Evolutionary conservation across 2,329 filamentous ascomycete species (phyloP).

Genomic region (Rosellinia necatrix): DNA sequence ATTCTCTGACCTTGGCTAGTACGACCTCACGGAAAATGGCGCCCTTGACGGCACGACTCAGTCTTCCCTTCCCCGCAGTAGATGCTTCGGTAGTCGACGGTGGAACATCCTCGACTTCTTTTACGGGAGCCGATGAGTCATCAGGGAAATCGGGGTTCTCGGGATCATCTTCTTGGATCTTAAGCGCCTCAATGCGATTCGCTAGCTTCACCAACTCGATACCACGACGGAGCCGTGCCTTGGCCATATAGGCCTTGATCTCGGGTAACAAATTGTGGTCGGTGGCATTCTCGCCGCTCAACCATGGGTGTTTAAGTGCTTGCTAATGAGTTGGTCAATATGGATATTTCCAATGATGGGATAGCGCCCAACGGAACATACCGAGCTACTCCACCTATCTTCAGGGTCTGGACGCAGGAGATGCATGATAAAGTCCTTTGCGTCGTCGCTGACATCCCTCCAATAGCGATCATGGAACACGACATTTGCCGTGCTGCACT

Average conservation of each 20-base stretch:
- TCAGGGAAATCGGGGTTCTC: slow-evolving; percentile 76
- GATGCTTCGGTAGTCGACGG: slow-evolving; percentile 40
- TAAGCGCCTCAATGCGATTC: slow-evolving; percentile 93
- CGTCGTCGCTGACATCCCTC: slow-evolving; percentile 94
- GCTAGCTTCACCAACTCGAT: slow-evolving; percentile 96
- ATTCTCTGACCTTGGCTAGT: slow-evolving; percentile 88
- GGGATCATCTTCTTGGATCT: slow-evolving; percentile 84
- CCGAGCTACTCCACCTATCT: slow-evolving; percentile 77
- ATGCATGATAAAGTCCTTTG: slow-evolving; percentile 88
- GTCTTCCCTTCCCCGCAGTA: slow-evolving; percentile 46
- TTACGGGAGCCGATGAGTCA: slow-evolving; percentile 62
- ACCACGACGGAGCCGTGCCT: slow-evolving; percentile 86
- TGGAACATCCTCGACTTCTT: slow-evolving; percentile 46
- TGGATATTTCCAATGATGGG: neutral
- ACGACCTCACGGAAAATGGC: slow-evolving; percentile 95
- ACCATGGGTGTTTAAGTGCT: slow-evolving; percentile 83
- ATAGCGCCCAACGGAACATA: slow-evolving; percentile 47
- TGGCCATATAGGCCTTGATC: slow-evolving; percentile 91
- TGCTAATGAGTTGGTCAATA: slow-evolving; percentile 51
- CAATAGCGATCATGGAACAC: slow-evolving; percentile 98
- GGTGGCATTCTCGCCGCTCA: slow-evolving; percentile 86
- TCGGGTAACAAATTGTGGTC: slow-evolving; percentile 98
- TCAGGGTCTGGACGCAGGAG: slow-evolving; percentile 80
- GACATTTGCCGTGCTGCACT: slow-evolving; percentile 82
- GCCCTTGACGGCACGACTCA: slow-evolving; percentile 59